Conservation (phyloP, 352 stramenopile species). For the Globisporangium alternatum region DNA sequence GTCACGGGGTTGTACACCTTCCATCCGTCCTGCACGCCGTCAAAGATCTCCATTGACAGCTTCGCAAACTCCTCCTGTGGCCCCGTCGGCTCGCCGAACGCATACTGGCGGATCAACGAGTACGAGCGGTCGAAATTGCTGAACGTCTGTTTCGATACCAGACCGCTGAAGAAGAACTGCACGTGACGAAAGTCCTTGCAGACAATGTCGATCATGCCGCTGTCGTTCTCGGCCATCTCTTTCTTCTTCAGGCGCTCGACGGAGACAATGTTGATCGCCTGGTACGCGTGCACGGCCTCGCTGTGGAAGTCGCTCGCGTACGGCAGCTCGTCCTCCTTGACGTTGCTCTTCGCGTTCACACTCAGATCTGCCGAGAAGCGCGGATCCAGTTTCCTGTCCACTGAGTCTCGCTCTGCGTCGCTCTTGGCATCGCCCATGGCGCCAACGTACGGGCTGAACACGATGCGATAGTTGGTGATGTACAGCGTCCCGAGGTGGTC, state of each 20-base stretch:
- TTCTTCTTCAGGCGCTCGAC: slow-evolving; percentile 78
- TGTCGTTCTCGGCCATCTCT: slow-evolving; percentile 73
- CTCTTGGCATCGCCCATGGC: not conserved
- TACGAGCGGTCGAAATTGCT: slow-evolving; percentile 70
- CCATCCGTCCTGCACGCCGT: slow-evolving; percentile 53
- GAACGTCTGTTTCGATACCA: slow-evolving; percentile 80
- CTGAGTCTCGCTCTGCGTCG: slow-evolving; percentile 6
- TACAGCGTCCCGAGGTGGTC: slow-evolving; percentile 62
- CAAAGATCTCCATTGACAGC: slow-evolving; percentile 53
- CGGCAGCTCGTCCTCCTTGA: slow-evolving; percentile 41
- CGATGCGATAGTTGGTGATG: slow-evolving; percentile 78
- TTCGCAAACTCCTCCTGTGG: slow-evolving; percentile 65
- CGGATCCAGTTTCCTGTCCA: not conserved
- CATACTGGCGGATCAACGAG: slow-evolving; percentile 55
- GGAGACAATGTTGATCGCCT: slow-evolving; percentile 63
- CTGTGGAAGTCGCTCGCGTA: slow-evolving; percentile 42
- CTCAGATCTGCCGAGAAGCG: slow-evolving; percentile 23
- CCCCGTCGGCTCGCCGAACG: slow-evolving; percentile 46
- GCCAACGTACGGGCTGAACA: slow-evolving; percentile 55
- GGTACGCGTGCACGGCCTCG: slow-evolving; percentile 47
- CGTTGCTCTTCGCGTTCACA: slow-evolving; percentile 22
- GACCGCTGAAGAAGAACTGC: slow-evolving; percentile 70
- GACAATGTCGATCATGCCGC: slow-evolving; percentile 62
- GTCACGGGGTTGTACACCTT: slow-evolving; percentile 62
- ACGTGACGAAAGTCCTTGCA: slow-evolving; percentile 82